Base-by-base conservation (phyloP, 176 grass and related monocot species). In the Avena insularis region DNA sequence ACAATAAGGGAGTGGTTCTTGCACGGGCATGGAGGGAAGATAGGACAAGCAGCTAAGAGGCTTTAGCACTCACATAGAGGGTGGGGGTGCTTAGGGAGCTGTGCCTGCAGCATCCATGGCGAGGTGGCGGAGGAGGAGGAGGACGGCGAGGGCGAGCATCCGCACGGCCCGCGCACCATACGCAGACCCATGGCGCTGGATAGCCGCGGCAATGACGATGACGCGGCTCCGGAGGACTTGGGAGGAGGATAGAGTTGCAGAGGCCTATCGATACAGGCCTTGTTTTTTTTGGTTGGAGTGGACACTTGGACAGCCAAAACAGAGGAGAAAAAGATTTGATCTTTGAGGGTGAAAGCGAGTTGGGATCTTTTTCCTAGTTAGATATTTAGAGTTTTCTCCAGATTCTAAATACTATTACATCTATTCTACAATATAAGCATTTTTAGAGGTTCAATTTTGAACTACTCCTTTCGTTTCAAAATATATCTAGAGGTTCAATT, bases 321-420 rank as follows among this genome's bases (percentile, higher is more conserved):
- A 69, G 8, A 55, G 14, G 43, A 4, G 14, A 58, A 72, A 55
- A 13, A 4, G 1, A 33, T 66, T 7, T 75, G 51, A 69, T 60
- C 25, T 82, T 82, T 82, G 40, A 63, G 71, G 83, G 49, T 69
- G 83, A 90, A 51, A 90, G 56, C 19, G 83, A 90, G 60, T 61
- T 69, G 78, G 61, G 83, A 82, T 86, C 71, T 90, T 90, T 86
- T 56, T 67, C 6, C 65, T 14, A 31, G 4, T 14, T 0, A 20
- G 81, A 88, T 79, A 84, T 82, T 82, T 78, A 9, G 8, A 61
- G 9, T 12, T 40, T 17, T 35, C 3, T 14, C 5, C 14, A 33
- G 2, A 14, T 14, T 48, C n/a, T 6, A 23, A 48, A 45, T 2
- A 43, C 40, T 43, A 8, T 6, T 43, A 6, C 33, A 3, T 43